These are phyloP conservation scores for Cruciata laevipes DNA, from an alignment of 257 asterid genomes.

Conservation along the genomic window DNA sequence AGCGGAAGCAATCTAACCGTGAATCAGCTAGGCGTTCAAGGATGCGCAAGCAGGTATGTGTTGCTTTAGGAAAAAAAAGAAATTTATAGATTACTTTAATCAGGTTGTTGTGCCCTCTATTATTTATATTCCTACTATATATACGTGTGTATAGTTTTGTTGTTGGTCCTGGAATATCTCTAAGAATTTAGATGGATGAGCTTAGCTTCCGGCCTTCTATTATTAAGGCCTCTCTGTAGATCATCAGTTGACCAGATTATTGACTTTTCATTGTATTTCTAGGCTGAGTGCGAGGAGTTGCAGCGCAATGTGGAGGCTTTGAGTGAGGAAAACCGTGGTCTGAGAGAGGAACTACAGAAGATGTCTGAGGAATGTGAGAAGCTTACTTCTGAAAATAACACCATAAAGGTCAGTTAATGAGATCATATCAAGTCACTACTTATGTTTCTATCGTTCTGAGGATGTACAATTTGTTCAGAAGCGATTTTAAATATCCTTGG, in stretches of 20 bases:
- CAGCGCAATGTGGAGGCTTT: constrained; percentile 64
- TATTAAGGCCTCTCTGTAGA: background rate
- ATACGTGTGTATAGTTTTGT: background rate
- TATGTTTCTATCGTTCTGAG: background rate
- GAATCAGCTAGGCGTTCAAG: constrained; percentile 99
- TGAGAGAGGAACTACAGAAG: constrained; percentile 64
- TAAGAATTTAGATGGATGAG: too few relatives aligned
- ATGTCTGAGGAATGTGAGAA: constrained; percentile 79
- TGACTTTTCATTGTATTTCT: constrained; percentile 11
- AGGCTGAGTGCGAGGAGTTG: constrained; percentile 90
- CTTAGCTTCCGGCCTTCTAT: background rate
- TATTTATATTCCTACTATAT: background rate
- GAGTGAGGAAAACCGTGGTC: constrained; percentile 53
- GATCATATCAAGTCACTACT: background rate
- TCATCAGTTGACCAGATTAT: background rate
- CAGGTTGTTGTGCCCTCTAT: background rate
- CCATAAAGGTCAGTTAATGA: constrained; percentile 46
- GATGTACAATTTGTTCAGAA: too few relatives aligned
- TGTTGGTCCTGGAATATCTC: background rate
- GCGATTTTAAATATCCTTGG: background rate
- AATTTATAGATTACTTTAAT: background rate
- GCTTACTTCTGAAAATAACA: constrained; percentile 59
- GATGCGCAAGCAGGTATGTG: constrained; percentile 79
- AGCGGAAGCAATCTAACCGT: constrained; percentile 92
- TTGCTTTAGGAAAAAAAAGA: background rate